Evolutionary conservation across 2,329 filamentous ascomycete species (phyloP), one percentile per base, ranked within the genome.

Genomic region (Ceratocystis eucalypticola): DNA sequence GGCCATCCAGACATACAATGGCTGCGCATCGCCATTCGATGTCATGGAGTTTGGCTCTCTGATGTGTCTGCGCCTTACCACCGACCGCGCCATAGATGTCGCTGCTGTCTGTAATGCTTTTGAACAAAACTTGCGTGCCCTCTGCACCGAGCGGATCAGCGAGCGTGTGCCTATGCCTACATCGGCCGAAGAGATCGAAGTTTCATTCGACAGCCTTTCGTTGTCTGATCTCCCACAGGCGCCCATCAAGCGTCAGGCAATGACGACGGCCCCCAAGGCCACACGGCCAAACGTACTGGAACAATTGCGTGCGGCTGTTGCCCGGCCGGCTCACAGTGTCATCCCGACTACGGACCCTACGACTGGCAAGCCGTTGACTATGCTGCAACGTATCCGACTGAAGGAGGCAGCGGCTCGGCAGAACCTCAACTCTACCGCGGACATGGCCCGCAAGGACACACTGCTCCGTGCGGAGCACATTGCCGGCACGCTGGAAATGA

Each of bases 301-400:
- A 10, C 59, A 65, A 30, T 61, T 68, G 12, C 66, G 64, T 20
- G 48, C 57, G n/a, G 70, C 73, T 15, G 71, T 74, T 68, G 61
- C 71, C 68, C 71, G 71, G 45, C 59, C 73, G 69, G 64, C 72
- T 69, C 45, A 73, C 72, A 66, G 64, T 20, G 6, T 70, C 65
- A 71, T 71, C 55, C 70, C 74, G 3, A 67, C 74, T 0, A 70
- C 75, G 66, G 70, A 76, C 46, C 80, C 80, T 68, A 69, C 76
- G 1, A 78, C 79, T 62, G 79, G 76, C 55, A 74, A 75, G 59
- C 79, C 85, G 76, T 85, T 88, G 77, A 84, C 83, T 65, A 82
- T 95, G 28, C 80, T 94, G 67, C 88, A 92, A 74, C 86, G 88
- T 62, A 83, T 95, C 69, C 86, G 88, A 69, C 79, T 82, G 65